A percentile compares a stretch with the other conserved stretches of the same genome.
phyloP scores from a whole-genome alignment of 495 filamentous ascomycete genomes.

The Aspergillus conjunctus region DNA sequence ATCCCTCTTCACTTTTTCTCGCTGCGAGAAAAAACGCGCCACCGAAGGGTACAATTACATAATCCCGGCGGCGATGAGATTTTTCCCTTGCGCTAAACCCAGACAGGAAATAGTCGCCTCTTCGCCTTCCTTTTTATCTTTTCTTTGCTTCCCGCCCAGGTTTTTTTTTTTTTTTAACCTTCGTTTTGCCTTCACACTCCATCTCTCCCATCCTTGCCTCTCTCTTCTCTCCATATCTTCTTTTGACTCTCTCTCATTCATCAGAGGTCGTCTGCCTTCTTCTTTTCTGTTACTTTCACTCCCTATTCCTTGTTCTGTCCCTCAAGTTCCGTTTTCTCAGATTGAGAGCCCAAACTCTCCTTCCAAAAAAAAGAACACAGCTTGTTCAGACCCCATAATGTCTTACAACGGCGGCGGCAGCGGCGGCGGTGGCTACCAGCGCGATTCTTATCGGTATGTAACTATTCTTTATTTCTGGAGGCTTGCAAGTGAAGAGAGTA shows the following conservation, averaged over 20 bases:
- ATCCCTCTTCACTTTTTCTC: neutral
- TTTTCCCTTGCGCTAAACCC: constrained; percentile 27
- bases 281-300: constrained; percentile 16
- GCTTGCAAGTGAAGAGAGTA: neutral
- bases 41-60: constrained; percentile 13
- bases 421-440: constrained; percentile 58
- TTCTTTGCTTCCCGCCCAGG: constrained; percentile 17
- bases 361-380: constrained; percentile 20
- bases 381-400: constrained; percentile 50
- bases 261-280: constrained; percentile 13
- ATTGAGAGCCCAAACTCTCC: constrained; percentile 13
- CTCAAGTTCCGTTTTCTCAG: constrained; percentile 11
- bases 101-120: constrained; percentile 26
- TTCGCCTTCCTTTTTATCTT: constrained; percentile 23
- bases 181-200: constrained; percentile 26
- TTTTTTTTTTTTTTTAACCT: constrained; percentile 23
- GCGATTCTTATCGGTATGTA: constrained; percentile 52
- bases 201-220: constrained; percentile 25
- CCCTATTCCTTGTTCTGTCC: constrained; percentile 24
- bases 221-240: constrained; percentile 33
- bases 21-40: neutral
- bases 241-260: constrained; percentile 16
- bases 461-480: constrained; percentile 4
- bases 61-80: constrained; percentile 18
- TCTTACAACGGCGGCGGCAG: constrained; percentile 56